These are phyloP conservation scores for Trichoderma orchidacearum DNA, from an alignment of 495 filamentous ascomycete genomes.

Conservation along the genomic window DNA sequence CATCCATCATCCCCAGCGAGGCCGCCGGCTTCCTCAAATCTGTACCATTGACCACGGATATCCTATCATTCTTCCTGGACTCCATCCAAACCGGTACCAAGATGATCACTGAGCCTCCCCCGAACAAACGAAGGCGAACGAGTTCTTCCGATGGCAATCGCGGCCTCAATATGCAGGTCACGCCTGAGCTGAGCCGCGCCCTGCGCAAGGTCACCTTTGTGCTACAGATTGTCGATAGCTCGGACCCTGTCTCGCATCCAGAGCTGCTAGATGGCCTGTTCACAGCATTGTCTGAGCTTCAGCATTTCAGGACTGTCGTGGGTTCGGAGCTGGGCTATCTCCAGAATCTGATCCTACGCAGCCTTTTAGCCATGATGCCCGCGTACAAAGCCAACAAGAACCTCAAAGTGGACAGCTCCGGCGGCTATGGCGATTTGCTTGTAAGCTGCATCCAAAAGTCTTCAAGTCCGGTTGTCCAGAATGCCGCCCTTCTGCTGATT, in stretches of 20 bases:
- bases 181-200: constrained; percentile 40
- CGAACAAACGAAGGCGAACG: constrained; percentile 63
- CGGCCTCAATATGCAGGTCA: constrained; percentile 18
- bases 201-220: constrained; percentile 71
- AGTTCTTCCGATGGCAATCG: constrained; percentile 46
- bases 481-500: constrained; percentile 77
- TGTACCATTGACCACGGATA: constrained; percentile 52
- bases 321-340: constrained; percentile 74
- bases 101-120: constrained; percentile 45
- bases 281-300: constrained; percentile 66
- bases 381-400: constrained; percentile 46
- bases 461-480: constrained; percentile 79
- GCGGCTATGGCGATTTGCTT: constrained; percentile 72
- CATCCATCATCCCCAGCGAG: constrained; percentile 25
- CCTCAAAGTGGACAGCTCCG: constrained; percentile 54
- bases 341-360: constrained; percentile 62
- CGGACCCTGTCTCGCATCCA: constrained; percentile 54
- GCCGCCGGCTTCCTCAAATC: constrained; percentile 54
- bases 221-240: constrained; percentile 74
- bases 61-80: constrained; percentile 55
- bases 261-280: constrained; percentile 68
- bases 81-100: constrained; percentile 52
- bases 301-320: constrained; percentile 58
- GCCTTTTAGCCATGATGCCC: constrained; percentile 66
- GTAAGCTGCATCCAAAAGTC: constrained; percentile 86